These are phyloP conservation scores for Saccharomycopsis olivae DNA, from an alignment of 805 yeast genomes.

Conservation along the genomic window DNA sequence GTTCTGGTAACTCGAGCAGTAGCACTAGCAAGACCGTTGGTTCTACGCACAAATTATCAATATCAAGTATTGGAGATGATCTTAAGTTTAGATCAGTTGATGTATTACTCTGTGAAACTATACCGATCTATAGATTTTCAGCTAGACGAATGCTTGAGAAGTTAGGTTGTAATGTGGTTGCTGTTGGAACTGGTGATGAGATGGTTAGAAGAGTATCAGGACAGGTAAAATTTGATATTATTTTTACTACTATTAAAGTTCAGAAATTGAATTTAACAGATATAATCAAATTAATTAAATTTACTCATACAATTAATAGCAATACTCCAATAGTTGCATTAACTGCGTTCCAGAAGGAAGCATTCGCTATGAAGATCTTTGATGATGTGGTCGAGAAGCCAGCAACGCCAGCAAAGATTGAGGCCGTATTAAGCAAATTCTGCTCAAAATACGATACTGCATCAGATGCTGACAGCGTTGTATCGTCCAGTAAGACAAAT, in stretches of 20 bases:
- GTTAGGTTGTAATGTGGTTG: conserved; percentile 70
- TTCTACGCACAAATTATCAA: background rate
- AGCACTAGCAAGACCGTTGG: background rate
- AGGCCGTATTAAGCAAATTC: conserved; percentile 7
- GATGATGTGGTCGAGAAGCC: conserved; percentile 74
- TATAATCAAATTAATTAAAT: conserved; percentile 63
- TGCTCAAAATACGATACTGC: conserved; percentile 1
- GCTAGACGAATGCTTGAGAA: conserved; percentile 52
- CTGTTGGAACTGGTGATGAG: conserved; percentile 74
- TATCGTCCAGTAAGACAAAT: no score
- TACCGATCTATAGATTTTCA: conserved; percentile 68
- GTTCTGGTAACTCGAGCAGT: background rate
- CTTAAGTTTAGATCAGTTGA: conserved; percentile 34
- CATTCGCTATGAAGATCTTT: conserved; percentile 41
- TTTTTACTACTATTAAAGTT: conserved; percentile 62
- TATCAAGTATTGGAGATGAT: conserved; percentile 2
- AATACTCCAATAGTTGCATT: conserved; percentile 68
- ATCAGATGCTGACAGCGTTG: conserved; percentile 6
- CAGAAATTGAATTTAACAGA: conserved; percentile 64
- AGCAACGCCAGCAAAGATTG: conserved; percentile 19
- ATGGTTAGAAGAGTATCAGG: conserved; percentile 73
- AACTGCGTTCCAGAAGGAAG: conserved; percentile 64
- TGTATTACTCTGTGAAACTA: conserved; percentile 76
- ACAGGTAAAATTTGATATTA: conserved; percentile 73
- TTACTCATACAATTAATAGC: conserved; percentile 69